Conservation (phyloP, 257 asterid species). For the Echites panduratus region DNA sequence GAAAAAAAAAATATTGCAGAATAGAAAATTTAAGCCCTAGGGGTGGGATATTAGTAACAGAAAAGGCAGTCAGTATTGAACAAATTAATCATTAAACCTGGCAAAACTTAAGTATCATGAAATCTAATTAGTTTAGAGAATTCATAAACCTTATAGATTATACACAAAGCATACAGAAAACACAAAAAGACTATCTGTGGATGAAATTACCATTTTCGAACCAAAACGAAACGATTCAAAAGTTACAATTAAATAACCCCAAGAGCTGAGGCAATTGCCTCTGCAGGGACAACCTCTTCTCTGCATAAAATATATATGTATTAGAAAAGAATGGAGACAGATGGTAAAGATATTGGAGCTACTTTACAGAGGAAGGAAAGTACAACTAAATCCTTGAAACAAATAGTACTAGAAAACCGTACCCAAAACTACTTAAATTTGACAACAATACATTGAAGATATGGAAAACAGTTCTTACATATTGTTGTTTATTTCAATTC, state of each 20-base stretch:
- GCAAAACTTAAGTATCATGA: not conserved
- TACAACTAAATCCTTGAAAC: not conserved
- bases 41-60: not conserved
- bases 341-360: too few species aligned
- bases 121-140: not conserved
- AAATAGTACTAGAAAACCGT: too few species aligned
- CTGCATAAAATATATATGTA: too few species aligned
- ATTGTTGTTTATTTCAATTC: not conserved
- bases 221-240: not conserved
- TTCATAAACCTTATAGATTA: not conserved
- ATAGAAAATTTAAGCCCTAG: not conserved
- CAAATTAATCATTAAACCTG: not conserved
- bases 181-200: not conserved
- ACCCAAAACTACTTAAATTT: not conserved
- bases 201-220: not conserved
- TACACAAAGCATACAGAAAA: not conserved
- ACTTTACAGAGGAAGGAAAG: too few species aligned
- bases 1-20: not conserved
- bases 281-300: slow-evolving; percentile 22
- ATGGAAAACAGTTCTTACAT: not conserved
- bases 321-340: too few species aligned
- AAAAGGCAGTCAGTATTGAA: not conserved
- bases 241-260: too few species aligned
- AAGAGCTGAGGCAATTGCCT: slow-evolving; percentile 31
- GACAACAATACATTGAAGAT: not conserved